phyloP scores from a whole-genome alignment of 75 land plant genomes.

The Picea sitchensis region DNA sequence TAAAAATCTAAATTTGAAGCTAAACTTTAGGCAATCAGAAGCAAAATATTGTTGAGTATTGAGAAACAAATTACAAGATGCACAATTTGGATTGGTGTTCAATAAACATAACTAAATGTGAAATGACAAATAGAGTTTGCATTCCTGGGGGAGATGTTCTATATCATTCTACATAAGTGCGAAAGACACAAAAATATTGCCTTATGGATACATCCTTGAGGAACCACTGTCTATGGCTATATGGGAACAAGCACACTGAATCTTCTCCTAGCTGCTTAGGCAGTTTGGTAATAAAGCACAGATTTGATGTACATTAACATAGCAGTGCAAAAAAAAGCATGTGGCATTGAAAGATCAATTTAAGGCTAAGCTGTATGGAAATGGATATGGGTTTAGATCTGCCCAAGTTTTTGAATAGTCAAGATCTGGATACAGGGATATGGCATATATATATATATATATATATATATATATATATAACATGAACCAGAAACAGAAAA shows the following conservation, averaged over 20 bases:
- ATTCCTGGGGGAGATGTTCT: background rate
- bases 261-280: background rate
- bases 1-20: background rate
- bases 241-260: background rate
- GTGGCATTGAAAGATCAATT: background rate
- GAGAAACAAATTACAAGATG: too few relatives aligned
- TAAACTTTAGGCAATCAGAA: background rate
- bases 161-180: background rate
- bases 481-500: too few relatives aligned
- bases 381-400: too few relatives aligned
- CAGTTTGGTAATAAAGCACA: background rate
- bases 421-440: too few relatives aligned
- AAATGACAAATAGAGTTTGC: background rate
- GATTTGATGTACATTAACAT: background rate
- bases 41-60: background rate
- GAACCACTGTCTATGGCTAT: background rate
- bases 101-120: background rate
- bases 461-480: too few relatives aligned
- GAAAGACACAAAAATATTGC: background rate
- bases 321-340: background rate
- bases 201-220: background rate
- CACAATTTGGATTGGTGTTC: too few relatives aligned
- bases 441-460: too few relatives aligned
- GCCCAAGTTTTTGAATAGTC: too few relatives aligned
- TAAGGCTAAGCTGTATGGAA: too few relatives aligned